Evolutionary conservation across 805 yeast species (phyloP).

Genomic region (Candida rishiriensis): DNA sequence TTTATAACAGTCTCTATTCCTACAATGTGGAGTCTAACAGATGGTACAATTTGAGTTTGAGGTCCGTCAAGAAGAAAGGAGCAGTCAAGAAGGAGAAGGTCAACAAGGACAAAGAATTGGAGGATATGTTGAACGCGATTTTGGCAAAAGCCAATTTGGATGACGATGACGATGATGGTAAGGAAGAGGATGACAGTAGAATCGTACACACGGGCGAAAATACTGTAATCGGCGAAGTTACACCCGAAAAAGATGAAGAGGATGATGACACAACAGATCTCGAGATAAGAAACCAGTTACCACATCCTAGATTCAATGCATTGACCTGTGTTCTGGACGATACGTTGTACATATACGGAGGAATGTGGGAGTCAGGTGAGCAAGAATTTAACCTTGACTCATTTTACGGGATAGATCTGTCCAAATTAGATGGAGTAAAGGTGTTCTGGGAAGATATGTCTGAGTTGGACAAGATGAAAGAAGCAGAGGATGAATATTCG

Average conservation of each 20-base stretch:
- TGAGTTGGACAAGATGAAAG: conserved; percentile 49
- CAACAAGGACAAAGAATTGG: conserved; percentile 73
- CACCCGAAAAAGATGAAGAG: conserved; percentile 34
- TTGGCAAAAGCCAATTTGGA: conserved; percentile 68
- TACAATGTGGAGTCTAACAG: conserved; percentile 83
- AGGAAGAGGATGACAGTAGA: conserved; percentile 33
- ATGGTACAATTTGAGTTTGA: conserved; percentile 73
- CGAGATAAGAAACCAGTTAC: conserved; percentile 57
- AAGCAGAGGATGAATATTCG: conserved; percentile 61
- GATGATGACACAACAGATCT: conserved; percentile 36
- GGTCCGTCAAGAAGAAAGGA: conserved; percentile 54
- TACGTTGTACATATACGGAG: conserved; percentile 79
- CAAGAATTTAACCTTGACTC: conserved; percentile 81
- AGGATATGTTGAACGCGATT: conserved; percentile 71
- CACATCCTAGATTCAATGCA: conserved; percentile 88
- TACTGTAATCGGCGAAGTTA: conserved; percentile 22
- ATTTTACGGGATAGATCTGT: conserved; percentile 79
- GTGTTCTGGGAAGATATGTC: conserved; percentile 85
- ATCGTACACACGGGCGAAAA: not conserved
- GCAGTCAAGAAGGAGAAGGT: conserved; percentile 39
- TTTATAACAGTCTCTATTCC: conserved; percentile 74
- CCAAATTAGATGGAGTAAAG: conserved; percentile 80
- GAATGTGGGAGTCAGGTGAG: conserved; percentile 86
- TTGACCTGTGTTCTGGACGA: conserved; percentile 83
- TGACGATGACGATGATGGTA: conserved; percentile 46